Base-by-base conservation (phyloP, 1,284 basidiomycete species). In the Rhodotorula mucilaginosa region DNA sequence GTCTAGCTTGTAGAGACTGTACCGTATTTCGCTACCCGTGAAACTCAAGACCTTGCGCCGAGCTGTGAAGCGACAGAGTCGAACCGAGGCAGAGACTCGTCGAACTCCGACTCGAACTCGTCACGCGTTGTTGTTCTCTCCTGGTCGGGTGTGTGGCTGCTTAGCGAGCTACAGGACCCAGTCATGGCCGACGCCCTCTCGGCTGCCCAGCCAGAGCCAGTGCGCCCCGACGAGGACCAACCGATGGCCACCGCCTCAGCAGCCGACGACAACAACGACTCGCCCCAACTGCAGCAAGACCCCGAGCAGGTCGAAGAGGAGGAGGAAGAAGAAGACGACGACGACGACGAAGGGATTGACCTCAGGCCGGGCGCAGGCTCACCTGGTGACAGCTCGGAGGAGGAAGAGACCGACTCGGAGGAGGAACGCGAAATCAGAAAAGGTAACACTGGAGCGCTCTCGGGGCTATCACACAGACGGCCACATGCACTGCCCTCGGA, bases 401-500 rank as follows among this genome's bases (percentile, higher is more conserved):
- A 93, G 80, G 88, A 86, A 51, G 90, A 91, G 47, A 91, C 92
- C 59, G 88, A 92, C 78, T 89, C 88, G 77, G 91, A 92, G 71
- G 91, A 92, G 81, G 90, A 84, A 78, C 84, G 86, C 71, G 83
- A 86, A 71, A 86, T 93, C 64, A 82, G 88, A 67, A 89, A 92
- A 68, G 91, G 75, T 70, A n/a, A 31, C 21, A 34, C 34, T 34
- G 6, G 6, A 5, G 19, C 21, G n/a, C 23, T 23, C 18, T 5
- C 13, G 18, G 16, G 5, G n/a, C 34, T 21, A 19, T 51, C 49
- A 51, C 49, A 5, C 19, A 51, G 4, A 19, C 18, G 19, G 18
- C n/a, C 56, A 58, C 26, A 16, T n/a, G 7, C 39, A 23, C 23
- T 18, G n/a, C 15, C 26, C 56, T 57, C 23, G 12, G 5, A 12